phyloP scores from a whole-genome alignment of 1,284 basidiomycete species.

The Microbotryomycetes sp. region DNA sequence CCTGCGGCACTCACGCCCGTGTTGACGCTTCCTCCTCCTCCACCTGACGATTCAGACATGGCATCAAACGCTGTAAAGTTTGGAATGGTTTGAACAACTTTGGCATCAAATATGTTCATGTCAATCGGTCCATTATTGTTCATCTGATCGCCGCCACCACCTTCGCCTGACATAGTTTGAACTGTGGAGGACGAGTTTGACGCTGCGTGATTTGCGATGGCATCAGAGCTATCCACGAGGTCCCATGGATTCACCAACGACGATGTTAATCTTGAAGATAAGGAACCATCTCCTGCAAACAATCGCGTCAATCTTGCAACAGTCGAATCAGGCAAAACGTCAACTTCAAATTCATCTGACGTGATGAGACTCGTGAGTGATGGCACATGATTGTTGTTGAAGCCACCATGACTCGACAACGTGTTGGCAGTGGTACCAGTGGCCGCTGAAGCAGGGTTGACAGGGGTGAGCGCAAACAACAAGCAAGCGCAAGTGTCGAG shows the following conservation, averaged over 20 bases:
- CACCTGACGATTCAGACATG: conserved; percentile 8
- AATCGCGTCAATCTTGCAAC: conserved; percentile 20
- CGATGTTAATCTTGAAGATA: background rate
- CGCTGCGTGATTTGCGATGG: background rate
- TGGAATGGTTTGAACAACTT: conserved; percentile 18
- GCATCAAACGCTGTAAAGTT: conserved; percentile 28
- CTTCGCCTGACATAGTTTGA: background rate
- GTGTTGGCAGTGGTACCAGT: conserved; percentile 2
- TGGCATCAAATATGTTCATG: conserved; percentile 25
- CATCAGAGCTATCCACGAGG: conserved; percentile 27
- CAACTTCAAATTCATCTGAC: conserved; percentile 1
- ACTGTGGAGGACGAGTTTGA: background rate
- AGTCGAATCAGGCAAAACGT: conserved; percentile 14
- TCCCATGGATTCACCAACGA: conserved; percentile 27
- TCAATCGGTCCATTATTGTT: conserved; percentile 31
- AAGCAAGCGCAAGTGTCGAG: conserved; percentile 26
- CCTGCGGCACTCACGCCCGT: background rate
- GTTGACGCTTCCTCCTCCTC: background rate
- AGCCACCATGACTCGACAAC: conserved; percentile 1
- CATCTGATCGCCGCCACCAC: too few species aligned
- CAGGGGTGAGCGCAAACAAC: conserved; percentile 18
- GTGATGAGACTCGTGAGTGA: background rate
- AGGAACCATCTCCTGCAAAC: conserved; percentile 14
- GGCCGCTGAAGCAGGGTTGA: background rate
- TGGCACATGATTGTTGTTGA: too few species aligned